Percentiles rank a stretch among this genome's conserved stretches.
Evolutionary conservation across 371 early-diverging fungal species (phyloP).

Genomic region (Syncephalis fuscata): DNA sequence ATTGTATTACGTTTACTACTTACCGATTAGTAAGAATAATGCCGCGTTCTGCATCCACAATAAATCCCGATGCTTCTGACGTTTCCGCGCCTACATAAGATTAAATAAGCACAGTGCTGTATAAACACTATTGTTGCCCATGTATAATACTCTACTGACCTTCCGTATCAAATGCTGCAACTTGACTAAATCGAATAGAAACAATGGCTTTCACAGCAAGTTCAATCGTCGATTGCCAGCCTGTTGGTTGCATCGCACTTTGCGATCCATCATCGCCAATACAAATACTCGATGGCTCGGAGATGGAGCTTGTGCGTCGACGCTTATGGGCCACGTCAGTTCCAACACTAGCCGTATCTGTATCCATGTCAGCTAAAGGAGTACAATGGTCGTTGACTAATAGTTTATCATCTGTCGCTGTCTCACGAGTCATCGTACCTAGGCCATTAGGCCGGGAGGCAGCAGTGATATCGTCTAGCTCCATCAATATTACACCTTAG

Average conservation of each 20-base stretch:
- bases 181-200: conserved; percentile 53
- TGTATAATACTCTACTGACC: conserved; percentile 11
- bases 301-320: conserved; percentile 12
- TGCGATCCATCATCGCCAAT: conserved; percentile 18
- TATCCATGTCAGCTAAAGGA: too few relatives aligned
- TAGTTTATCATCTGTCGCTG: too few relatives aligned
- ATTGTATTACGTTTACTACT: neutral
- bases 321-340: conserved; percentile 12
- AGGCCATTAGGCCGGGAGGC: too few relatives aligned
- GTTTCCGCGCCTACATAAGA: conserved; percentile 18
- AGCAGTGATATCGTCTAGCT: too few relatives aligned
- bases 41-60: conserved; percentile 75
- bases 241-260: conserved; percentile 17
- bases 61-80: conserved; percentile 73
- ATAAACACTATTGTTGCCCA: too few relatives aligned
- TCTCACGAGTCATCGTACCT: too few relatives aligned
- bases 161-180: conserved; percentile 69
- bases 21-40: conserved; percentile 72
- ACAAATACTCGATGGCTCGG: conserved; percentile 13
- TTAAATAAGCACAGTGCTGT: neutral
- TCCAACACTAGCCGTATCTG: too few relatives aligned
- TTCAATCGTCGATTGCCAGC: conserved; percentile 50
- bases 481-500: too few relatives aligned
- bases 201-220: conserved; percentile 58
- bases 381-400: too few relatives aligned